phyloP scores from a whole-genome alignment of 176 grass and related monocot genomes.

The Cymbopogon citratus region DNA sequence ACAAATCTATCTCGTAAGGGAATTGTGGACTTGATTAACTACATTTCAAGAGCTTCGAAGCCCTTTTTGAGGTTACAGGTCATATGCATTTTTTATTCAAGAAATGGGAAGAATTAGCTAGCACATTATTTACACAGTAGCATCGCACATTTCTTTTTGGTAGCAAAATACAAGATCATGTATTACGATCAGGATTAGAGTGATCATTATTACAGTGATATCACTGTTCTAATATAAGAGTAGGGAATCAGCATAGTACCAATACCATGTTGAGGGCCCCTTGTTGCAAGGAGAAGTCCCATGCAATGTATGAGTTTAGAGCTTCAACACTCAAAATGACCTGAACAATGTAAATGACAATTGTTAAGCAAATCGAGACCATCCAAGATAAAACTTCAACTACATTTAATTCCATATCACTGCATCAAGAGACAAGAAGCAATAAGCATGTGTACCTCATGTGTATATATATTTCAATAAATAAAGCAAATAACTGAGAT shows the following conservation, averaged over 20 bases:
- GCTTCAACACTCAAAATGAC: slow-evolving; percentile 79
- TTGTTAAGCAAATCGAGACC: neutral
- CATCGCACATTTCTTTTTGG: neutral
- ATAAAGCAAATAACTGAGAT: neutral
- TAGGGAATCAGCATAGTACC: slow-evolving; percentile 37
- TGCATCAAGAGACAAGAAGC: neutral
- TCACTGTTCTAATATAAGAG: no score
- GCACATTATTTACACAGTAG: neutral
- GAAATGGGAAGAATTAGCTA: neutral
- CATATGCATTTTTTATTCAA: neutral
- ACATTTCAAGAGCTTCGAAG: slow-evolving; percentile 8
- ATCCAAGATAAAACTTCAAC: slow-evolving; percentile 5
- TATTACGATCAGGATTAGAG: neutral
- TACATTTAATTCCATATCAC: neutral
- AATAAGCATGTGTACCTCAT: neutral
- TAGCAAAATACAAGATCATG: neutral
- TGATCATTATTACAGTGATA: neutral
- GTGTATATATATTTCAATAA: neutral
- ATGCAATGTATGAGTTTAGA: slow-evolving; percentile 98
- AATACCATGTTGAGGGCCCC: slow-evolving; percentile 67
- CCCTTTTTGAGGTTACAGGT: neutral
- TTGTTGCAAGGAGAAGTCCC: slow-evolving; percentile 95
- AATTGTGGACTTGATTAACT: neutral
- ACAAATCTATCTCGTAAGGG: slow-evolving; percentile 19
- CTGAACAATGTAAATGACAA: slow-evolving; percentile 47